Conservation (phyloP, 495 filamentous ascomycete species). For the Daldinia bambusicola region DNA sequence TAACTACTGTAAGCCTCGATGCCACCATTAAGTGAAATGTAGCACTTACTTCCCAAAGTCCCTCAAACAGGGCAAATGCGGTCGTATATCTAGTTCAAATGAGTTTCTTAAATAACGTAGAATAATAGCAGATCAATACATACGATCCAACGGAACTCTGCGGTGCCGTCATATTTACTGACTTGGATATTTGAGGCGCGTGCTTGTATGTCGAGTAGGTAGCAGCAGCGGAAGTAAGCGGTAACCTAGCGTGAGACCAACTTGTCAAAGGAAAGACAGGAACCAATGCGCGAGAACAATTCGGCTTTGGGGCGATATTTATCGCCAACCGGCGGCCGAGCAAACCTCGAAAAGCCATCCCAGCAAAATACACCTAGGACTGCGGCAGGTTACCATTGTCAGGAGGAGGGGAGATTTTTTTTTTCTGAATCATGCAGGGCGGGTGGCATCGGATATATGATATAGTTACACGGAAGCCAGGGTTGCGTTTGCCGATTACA, state of each 20-base stretch:
- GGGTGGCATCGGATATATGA: background rate
- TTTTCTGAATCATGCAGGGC: background rate
- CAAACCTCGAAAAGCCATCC: conserved; percentile 11
- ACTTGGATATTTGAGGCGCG: background rate
- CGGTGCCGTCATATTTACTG: background rate
- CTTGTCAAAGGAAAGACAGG: background rate
- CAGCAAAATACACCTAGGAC: background rate
- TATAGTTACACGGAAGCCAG: background rate
- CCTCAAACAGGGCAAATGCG: conserved; percentile 82
- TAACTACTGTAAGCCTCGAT: conserved; percentile 11
- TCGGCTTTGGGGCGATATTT: conserved; percentile 32
- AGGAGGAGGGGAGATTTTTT: background rate
- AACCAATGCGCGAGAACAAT: background rate
- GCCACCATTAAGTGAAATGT: background rate
- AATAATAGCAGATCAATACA: background rate
- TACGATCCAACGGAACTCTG: conserved; percentile 3
- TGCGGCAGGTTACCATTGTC: background rate
- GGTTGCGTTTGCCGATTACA: background rate
- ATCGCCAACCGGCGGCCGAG: background rate
- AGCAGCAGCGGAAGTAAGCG: background rate
- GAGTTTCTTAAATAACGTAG: background rate
- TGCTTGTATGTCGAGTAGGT: background rate
- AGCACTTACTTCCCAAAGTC: conserved; percentile 68
- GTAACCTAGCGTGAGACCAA: background rate
- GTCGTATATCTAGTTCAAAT: conserved; percentile 65